Evolutionary conservation across 768 basidiomycete species (phyloP).

Genomic region (Dendrothele bispora): DNA sequence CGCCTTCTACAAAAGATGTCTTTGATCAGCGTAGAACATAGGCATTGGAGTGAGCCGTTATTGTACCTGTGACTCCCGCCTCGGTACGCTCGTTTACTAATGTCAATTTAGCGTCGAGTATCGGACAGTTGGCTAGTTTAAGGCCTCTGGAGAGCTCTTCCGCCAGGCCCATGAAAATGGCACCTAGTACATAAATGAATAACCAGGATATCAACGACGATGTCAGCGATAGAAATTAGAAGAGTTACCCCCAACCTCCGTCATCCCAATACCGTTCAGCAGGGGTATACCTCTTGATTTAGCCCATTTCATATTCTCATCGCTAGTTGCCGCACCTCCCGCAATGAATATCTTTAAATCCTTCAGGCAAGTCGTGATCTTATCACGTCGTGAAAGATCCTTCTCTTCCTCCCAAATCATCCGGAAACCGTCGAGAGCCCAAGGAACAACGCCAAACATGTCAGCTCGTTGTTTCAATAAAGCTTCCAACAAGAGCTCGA

Average conservation of each 20-base stretch:
- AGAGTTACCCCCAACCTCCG: constrained; percentile 20
- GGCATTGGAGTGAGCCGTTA: no score
- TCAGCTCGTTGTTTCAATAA: constrained; percentile 23
- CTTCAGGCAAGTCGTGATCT: constrained; percentile 19
- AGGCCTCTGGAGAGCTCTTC: no score
- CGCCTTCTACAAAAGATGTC: constrained; percentile 21
- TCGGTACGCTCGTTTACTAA: no score
- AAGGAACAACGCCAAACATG: constrained; percentile 31
- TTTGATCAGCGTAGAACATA: not conserved
- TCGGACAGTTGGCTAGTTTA: no score
- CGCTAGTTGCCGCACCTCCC: constrained; percentile 29
- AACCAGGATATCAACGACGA: no score
- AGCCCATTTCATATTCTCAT: constrained; percentile 29
- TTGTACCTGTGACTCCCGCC: no score
- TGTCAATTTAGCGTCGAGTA: no score
- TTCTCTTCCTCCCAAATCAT: constrained; percentile 13
- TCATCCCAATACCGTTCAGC: constrained; percentile 36
- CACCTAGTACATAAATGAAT: no score
- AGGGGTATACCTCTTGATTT: constrained; percentile 22
- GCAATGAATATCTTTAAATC: constrained; percentile 25
- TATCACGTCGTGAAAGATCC: constrained; percentile 12
- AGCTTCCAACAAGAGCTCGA: constrained; percentile 19
- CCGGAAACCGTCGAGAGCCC: constrained; percentile 32
- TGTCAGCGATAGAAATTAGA: no score
- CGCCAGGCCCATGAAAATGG: no score